A percentile compares a stretch with the other conserved stretches of the same genome.
Conservation (phyloP, 345 rosid genomes). For the Euphorbia peplus region DNA sequence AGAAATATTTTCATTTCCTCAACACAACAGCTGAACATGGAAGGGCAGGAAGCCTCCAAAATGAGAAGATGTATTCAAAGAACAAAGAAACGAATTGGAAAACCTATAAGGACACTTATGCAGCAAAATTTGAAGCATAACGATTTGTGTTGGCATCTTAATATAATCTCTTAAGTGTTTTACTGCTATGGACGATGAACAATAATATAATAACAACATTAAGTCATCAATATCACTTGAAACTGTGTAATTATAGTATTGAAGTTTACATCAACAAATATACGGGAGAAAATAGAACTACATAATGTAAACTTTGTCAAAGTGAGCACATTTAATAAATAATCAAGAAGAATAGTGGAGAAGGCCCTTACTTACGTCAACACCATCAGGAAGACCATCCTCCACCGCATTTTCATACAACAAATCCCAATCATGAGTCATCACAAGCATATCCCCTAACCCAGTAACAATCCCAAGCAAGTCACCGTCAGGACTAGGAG, state of each 20-base stretch:
- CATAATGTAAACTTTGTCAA: not conserved
- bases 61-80: not conserved
- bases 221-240: not conserved
- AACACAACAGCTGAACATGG: not conserved
- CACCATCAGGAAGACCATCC: constrained; percentile 54
- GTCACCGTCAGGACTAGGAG: constrained; percentile 91
- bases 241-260: not conserved
- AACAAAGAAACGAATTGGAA: not conserved
- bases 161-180: not conserved
- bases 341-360: constrained; percentile 26
- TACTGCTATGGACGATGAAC: not conserved
- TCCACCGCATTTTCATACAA: constrained; percentile 63
- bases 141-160: not conserved
- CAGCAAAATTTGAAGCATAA: not conserved
- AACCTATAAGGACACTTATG: not conserved
- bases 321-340: too few species aligned
- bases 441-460: constrained; percentile 73
- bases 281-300: not conserved
- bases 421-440: constrained; percentile 97
- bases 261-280: not conserved
- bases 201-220: not conserved
- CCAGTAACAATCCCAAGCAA: constrained; percentile 65
- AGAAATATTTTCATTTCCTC: constrained; percentile 5
- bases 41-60: not conserved
- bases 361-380: constrained; percentile 81